Evolutionary conservation across 1,284 basidiomycete species (phyloP), one percentile per base, ranked within the genome.

Genomic region (Wallemia ichthyophaga): DNA sequence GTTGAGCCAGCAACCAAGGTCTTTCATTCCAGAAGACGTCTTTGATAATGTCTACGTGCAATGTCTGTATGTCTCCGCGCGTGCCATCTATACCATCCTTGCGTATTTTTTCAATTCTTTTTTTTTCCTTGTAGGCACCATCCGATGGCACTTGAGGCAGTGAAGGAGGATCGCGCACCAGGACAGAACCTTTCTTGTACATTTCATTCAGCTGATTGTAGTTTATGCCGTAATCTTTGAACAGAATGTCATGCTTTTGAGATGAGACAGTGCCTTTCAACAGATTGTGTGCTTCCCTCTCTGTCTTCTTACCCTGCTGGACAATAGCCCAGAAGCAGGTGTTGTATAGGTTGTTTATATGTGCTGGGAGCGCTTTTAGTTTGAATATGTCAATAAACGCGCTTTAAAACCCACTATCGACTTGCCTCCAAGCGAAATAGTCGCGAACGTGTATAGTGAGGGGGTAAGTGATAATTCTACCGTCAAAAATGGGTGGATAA

Each of bases 281-380:
- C 25, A 19, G 77, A 28, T 80, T 78, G 66, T 95, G 86, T 0
- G 91, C 91, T 63, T 94, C 78, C 1, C 78, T 75, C 1, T 83
- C 80, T 0, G 79, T 81, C 66, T 82, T 72, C 0, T 80, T 82
- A 7, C 80, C 84, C 64, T 82, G 74, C 53, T 84, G 79, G 0
- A 96, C 80, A 9, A 98, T 75, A 0, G 89, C 83, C 94, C 92
- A 98, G 68, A 96, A 98, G 0, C 75, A 74, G 0, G 94, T 96
- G 66, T 98, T 98, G 73, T 98, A 92, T 24, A 98, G 73, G 67
- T 96, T 98, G 69, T 98, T 98, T 69, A 98, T 85, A 68, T 98
- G 94, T 0, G 94, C 89, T 94, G 66, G 17, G 27, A 61, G 61
- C 31, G 61, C 60, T 61, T 60, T 62, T 2, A 33, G 58, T 25